Evolutionary conservation across 2,329 filamentous ascomycete species (phyloP).

Genomic region (Didymella exigua): DNA sequence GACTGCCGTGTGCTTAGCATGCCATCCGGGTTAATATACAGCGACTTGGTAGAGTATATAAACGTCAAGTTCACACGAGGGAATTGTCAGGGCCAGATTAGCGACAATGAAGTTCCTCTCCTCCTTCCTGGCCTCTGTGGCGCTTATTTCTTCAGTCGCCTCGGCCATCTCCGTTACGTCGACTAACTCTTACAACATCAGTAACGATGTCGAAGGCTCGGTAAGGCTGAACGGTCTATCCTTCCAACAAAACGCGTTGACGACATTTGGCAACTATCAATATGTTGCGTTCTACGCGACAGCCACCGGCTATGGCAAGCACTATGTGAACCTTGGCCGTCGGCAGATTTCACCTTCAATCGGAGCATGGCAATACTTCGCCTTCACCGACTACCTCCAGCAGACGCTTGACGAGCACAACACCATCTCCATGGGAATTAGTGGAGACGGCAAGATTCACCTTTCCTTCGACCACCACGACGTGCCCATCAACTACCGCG

Average conservation of each 20-base stretch:
- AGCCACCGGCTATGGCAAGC: constrained; percentile 39
- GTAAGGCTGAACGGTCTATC: constrained; percentile 55
- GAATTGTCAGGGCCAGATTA: no score
- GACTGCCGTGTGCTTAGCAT: background rate
- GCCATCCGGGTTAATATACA: constrained; percentile 8
- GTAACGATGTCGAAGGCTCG: constrained; percentile 42
- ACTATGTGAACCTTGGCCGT: constrained; percentile 55
- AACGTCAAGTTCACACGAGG: background rate
- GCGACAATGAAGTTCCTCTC: constrained; percentile 27
- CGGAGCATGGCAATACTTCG: constrained; percentile 53
- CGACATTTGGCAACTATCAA: constrained; percentile 57
- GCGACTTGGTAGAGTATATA: constrained; percentile 11
- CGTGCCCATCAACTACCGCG: constrained; percentile 45
- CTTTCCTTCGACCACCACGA: constrained; percentile 60
- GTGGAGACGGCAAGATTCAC: constrained; percentile 60
- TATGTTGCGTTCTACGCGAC: constrained; percentile 56
- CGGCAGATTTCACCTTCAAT: constrained; percentile 49
- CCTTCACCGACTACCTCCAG: constrained; percentile 58
- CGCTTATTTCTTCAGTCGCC: constrained; percentile 20
- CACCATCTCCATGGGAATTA: constrained; percentile 59
- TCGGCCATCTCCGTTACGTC: constrained; percentile 35
- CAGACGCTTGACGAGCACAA: constrained; percentile 60
- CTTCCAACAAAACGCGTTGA: constrained; percentile 57
- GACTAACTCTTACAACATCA: constrained; percentile 38
- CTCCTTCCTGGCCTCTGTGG: constrained; percentile 11